Percentiles rank a stretch among this genome's conserved stretches.
These are phyloP conservation scores for Wickerhamomyces chambardii DNA, from an alignment of 805 yeast species.

Conservation along the genomic window DNA sequence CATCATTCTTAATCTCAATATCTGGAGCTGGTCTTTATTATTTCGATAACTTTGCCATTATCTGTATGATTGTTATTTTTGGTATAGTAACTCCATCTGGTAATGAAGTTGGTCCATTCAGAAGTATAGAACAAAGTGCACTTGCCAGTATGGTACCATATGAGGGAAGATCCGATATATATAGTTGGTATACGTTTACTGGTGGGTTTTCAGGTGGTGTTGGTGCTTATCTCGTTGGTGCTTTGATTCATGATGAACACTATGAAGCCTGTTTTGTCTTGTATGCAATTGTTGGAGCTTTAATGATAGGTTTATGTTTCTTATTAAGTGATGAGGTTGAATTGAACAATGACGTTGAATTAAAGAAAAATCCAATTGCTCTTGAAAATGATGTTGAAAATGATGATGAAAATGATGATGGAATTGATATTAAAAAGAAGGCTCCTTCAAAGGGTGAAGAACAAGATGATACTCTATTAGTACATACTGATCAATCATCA, in stretches of 20 bases:
- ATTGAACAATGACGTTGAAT: conserved; percentile 4
- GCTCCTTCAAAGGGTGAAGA: no score
- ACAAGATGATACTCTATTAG: no score
- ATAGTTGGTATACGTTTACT: conserved; percentile 46
- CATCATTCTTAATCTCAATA: conserved; percentile 30
- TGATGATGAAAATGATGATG: neutral
- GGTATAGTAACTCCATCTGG: conserved; percentile 56
- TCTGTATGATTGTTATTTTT: conserved; percentile 29
- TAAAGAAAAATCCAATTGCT: neutral
- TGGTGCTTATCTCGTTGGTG: conserved; percentile 35
- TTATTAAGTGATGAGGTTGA: conserved; percentile 7
- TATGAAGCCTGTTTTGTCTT: conserved; percentile 6
- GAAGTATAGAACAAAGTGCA: conserved; percentile 46
- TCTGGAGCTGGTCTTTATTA: conserved; percentile 33
- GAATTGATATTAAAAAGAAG: no score
- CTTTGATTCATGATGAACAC: conserved; percentile 10
- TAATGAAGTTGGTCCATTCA: conserved; percentile 49
- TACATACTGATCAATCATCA: no score
- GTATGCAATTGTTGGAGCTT: conserved; percentile 3
- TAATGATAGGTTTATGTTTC: conserved; percentile 1
- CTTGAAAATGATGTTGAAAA: neutral
- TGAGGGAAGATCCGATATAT: conserved; percentile 40
- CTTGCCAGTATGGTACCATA: conserved; percentile 36
- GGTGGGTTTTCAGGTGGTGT: conserved; percentile 38
- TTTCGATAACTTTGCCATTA: conserved; percentile 21